Base-by-base conservation (phyloP, 164 flowering plant species). In the Magnolia kwangsiensis region DNA sequence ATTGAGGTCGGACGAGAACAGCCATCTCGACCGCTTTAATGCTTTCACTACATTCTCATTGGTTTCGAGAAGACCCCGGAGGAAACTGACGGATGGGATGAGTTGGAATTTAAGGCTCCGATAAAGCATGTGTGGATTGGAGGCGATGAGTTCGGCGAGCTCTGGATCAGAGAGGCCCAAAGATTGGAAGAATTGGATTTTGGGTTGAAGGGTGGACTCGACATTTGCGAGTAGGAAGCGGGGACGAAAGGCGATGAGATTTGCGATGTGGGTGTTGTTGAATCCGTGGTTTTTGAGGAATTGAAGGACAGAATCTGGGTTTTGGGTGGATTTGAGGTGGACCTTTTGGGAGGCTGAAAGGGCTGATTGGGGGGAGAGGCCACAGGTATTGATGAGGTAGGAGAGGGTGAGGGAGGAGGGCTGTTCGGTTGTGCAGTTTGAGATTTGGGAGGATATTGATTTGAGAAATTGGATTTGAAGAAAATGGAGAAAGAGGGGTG, bases 121-220 rank as follows among this genome's bases (percentile, higher is more conserved):
- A 14, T 23, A 13, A 1, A 76, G n/a, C 5, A 71, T 24, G 7
- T 0, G 7, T 6, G 78, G 74, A 21, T 71, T 71, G 7, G 63
- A 49, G 23, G 50, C 14, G 8, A 71, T 63, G 21, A 77, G 59
- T 51, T 29, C 8, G 51, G 29, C 74, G n/a, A 77, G 55, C n/a
- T 72, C 51, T 6, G 69, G 6, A 63, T 63, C 66, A 2, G 75
- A 72, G 18, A 77, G 64, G 73, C 79, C 79, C 55, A 77, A 29
- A 55, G 65, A 75, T 37, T 51, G 70, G 63, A 77, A 72, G 14
- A 63, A 23, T 24, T 71, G 21, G 14, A 77, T 8, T 20, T 63
- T 71, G 74, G 79, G 79, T 24, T 50, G 63, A 8, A 77, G 75
- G 69, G 75, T 77, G 63, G 23, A 71, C 49, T 64, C 71, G 3